Base-by-base conservation (phyloP, 192 early-diverging fungal genomes). In the Mortierella antarctica region DNA sequence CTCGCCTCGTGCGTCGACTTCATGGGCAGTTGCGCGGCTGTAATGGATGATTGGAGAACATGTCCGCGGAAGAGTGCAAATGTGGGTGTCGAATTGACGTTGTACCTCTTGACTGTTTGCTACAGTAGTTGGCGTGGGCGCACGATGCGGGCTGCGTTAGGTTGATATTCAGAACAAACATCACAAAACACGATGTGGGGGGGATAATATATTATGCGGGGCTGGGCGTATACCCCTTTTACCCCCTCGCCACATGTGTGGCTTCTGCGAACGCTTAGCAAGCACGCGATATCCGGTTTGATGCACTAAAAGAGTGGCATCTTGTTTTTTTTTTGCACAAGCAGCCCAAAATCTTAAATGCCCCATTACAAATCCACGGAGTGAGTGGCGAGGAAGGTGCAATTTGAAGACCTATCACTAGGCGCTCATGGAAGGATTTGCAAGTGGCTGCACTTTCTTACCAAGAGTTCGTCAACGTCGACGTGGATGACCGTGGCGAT, bases 401-500 rank as follows among this genome's bases (percentile, higher is more conserved):
- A 11, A 20, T 10, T 17, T 40, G 60, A 46, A 21, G 40, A n/a
- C 41, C 6, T 45, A 62, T 15, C 6, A 18, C 6, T n/a, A 20
- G 18, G 42, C 41, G 18, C n/a, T 9, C 3, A 23, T 4, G 13
- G 5, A 23, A 3, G 54, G 31, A 18, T 7, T 13, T 53, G 20
- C 21, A 9, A 21, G 53, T n/a, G 2, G 21, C 21, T 31, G 31
- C 3, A 31, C n/a, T 18, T 15, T 18, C 74, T 66, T 78, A 78
- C 74, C 62, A 65, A 23, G 21, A 78, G 67, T 20, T 78, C 74
- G 17, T 78, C 74, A 18, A 78, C 74, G 48, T 78, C 74, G 0
- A 78, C 68, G 60, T 78, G 74, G 18, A 78, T 57, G 42, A 79
- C 65, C 2, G 76, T 79, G 4, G 76, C 46, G 49, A 78, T 54